Evolutionary conservation across 805 yeast genomes (phyloP).

Genomic region (Schwanniomyces pseudopolymorphus): DNA sequence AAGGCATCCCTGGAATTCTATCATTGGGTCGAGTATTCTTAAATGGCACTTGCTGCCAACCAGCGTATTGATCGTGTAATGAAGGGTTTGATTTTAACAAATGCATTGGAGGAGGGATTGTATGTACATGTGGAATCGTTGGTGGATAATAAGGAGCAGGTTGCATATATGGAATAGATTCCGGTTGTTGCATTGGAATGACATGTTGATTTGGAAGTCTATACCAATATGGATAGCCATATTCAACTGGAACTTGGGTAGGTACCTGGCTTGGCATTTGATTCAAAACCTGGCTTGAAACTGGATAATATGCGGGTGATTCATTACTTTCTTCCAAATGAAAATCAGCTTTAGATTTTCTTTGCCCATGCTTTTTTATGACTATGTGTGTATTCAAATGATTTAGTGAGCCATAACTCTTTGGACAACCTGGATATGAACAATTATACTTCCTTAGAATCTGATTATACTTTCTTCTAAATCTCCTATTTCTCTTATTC

Average conservation of each 20-base stretch:
- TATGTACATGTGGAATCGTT: background rate
- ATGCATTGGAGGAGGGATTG: background rate
- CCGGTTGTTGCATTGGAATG: background rate
- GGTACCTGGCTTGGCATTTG: background rate
- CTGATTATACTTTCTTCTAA: conserved; percentile 36
- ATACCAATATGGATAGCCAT: background rate
- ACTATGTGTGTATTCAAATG: conserved; percentile 46
- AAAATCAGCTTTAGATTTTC: conserved; percentile 42
- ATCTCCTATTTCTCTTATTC: conserved; percentile 30
- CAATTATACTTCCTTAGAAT: conserved; percentile 36
- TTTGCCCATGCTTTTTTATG: conserved; percentile 44
- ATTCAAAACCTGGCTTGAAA: background rate
- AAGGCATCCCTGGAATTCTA: background rate
- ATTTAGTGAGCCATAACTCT: conserved; percentile 43
- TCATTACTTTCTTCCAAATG: conserved; percentile 20
- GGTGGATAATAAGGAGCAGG: background rate
- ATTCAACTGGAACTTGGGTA: background rate
- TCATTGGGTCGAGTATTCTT: background rate
- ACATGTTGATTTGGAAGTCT: background rate
- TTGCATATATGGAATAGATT: background rate
- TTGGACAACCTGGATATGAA: conserved; percentile 37
- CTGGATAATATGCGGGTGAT: conserved; percentile 3
- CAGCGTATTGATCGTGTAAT: background rate
- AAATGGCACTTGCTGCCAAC: background rate
- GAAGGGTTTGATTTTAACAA: background rate